Conservation (phyloP, 441 rosid species). For the Gossypium schwendimanii region DNA sequence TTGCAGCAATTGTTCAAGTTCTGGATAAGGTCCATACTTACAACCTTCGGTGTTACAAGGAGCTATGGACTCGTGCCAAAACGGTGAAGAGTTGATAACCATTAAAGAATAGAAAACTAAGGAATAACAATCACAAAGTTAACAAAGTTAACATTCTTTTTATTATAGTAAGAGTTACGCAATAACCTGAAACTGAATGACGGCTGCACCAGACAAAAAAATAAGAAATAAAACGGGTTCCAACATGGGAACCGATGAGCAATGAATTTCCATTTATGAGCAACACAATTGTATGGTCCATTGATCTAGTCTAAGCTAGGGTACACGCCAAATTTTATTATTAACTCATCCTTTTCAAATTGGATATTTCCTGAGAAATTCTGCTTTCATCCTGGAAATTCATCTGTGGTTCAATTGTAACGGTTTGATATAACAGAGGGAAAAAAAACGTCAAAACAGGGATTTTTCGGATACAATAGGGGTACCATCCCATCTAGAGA, state of each 20-base stretch:
- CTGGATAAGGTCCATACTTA: no score
- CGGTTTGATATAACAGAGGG: not conserved
- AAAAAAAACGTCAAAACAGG: no score
- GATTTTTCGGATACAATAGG: not conserved
- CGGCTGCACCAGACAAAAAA: not conserved
- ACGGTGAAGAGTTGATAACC: no score
- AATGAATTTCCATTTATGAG: not conserved
- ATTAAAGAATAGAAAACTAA: no score
- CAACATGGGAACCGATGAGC: not conserved
- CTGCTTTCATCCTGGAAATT: not conserved
- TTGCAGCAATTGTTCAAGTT: no score
- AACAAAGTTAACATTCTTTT: not conserved
- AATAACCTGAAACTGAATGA: not conserved
- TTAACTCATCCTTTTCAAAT: not conserved
- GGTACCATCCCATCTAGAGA: conserved; percentile 41
- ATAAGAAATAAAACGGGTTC: not conserved
- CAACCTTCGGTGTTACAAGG: no score
- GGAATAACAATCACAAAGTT: not conserved
- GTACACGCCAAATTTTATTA: conserved; percentile 1
- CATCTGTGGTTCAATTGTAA: not conserved
- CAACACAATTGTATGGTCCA: not conserved
- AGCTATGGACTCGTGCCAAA: no score
- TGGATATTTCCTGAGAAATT: not conserved
- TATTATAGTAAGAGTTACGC: not conserved
- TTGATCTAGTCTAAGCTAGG: not conserved